These are phyloP conservation scores for Arthrobotrys conoides DNA, from an alignment of 2,329 filamentous ascomycete genomes.

Conservation along the genomic window DNA sequence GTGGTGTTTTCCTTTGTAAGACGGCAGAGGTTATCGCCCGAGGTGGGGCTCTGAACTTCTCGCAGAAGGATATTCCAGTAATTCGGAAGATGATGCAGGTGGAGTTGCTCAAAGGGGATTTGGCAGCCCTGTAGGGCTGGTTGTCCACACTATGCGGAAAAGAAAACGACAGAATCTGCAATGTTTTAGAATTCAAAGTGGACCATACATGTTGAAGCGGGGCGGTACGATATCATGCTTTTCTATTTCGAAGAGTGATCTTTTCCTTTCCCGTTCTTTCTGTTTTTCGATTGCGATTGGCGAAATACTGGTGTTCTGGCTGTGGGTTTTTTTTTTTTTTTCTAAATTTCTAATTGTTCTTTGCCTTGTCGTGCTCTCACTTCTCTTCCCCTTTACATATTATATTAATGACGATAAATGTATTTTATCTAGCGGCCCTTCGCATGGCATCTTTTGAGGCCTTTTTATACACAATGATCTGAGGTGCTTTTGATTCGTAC, in stretches of 20 bases:
- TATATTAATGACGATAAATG: not conserved
- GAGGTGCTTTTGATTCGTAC: not conserved
- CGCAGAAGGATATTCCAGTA: constrained; percentile 61
- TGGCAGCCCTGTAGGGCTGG: constrained; percentile 51
- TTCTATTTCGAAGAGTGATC: not conserved
- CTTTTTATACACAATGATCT: not conserved
- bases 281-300: not conserved
- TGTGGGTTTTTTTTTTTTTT: not conserved
- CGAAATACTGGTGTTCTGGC: constrained; percentile 13
- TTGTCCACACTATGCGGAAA: not conserved
- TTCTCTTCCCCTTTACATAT: not conserved
- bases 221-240: constrained; percentile 14
- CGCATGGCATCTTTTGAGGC: not conserved
- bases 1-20: constrained; percentile 63
- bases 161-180: not conserved
- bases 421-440: constrained; percentile 17
- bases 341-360: not conserved
- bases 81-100: constrained; percentile 63
- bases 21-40: constrained; percentile 63
- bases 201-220: not conserved
- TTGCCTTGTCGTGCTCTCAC: not conserved
- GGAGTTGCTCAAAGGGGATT: constrained; percentile 61
- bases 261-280: not conserved
- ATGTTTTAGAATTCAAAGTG: not conserved
- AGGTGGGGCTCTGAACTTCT: constrained; percentile 59